Evolutionary conservation across 306 rosid species (phyloP).

Genomic region (Gynostemma pentaphyllum): DNA sequence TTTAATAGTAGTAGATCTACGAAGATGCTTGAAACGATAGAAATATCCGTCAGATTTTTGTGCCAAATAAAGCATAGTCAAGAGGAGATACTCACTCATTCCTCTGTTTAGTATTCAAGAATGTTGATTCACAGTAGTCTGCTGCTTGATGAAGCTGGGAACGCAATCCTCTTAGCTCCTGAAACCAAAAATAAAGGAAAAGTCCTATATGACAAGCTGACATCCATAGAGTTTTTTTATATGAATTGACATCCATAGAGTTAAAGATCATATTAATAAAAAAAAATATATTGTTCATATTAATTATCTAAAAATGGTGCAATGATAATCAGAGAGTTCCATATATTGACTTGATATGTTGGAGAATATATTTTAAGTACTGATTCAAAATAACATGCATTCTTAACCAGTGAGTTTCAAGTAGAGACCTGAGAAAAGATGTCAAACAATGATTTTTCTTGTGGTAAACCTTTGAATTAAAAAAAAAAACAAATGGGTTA

Average conservation of each 20-base stretch:
- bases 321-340: neutral
- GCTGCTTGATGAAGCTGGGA: constrained; percentile 88
- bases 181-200: neutral
- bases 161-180: constrained; percentile 66
- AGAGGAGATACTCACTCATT: constrained; percentile 38
- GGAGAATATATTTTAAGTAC: neutral
- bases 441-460: neutral
- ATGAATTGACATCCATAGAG: neutral
- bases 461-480: neutral
- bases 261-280: neutral
- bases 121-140: constrained; percentile 67
- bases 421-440: neutral
- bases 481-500: neutral
- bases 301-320: neutral
- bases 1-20: too few species aligned
- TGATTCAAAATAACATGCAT: neutral
- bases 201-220: neutral
- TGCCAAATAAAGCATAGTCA: neutral
- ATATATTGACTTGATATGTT: neutral
- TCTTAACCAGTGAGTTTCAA: too few species aligned
- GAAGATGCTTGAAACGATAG: too few species aligned
- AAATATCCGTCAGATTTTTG: too few species aligned
- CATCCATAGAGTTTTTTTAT: neutral
- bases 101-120: constrained; percentile 52
- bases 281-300: neutral